phyloP scores from a whole-genome alignment of 371 early-diverging fungal species.

The Mortierella sp. region DNA sequence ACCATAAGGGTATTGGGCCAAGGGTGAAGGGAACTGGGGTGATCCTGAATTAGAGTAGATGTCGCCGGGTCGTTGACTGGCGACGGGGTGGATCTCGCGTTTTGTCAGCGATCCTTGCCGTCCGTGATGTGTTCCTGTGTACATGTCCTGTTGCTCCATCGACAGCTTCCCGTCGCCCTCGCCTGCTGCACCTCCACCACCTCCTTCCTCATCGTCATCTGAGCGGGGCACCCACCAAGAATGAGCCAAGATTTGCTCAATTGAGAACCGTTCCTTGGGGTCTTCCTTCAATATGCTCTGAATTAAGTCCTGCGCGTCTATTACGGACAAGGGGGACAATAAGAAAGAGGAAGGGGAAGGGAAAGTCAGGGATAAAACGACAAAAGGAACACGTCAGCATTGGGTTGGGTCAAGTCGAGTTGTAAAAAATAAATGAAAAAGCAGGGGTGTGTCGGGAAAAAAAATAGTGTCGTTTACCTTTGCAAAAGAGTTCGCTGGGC shows the following conservation, averaged over 20 bases:
- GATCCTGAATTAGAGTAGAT: conserved; percentile 35
- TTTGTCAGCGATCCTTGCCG: conserved; percentile 48
- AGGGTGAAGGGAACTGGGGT: conserved; percentile 47
- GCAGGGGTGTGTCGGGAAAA: neutral
- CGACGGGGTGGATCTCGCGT: conserved; percentile 44
- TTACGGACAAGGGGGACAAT: neutral
- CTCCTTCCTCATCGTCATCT: conserved; percentile 53
- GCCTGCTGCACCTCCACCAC: conserved; percentile 27
- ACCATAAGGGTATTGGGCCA: conserved; percentile 38
- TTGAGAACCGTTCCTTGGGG: conserved; percentile 73
- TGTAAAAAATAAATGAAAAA: conserved; percentile 3
- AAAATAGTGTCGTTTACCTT: conserved; percentile 54
- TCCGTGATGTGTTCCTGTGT: conserved; percentile 25
- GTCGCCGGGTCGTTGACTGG: conserved; percentile 25
- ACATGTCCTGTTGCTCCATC: conserved; percentile 17
- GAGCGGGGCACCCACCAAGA: conserved; percentile 72
- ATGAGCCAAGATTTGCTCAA: conserved; percentile 77
- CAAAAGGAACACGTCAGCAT: neutral
- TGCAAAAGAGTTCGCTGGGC: conserved; percentile 70
- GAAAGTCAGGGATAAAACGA: neutral
- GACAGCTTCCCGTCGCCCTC: conserved; percentile 3
- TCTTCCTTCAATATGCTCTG: conserved; percentile 73
- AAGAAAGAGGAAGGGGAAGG: conserved; percentile 6
- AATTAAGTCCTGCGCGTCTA: conserved; percentile 66
- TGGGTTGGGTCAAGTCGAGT: neutral